Base-by-base conservation (phyloP, 106 monocot species). In the Dendrobium chrysotoxum region DNA sequence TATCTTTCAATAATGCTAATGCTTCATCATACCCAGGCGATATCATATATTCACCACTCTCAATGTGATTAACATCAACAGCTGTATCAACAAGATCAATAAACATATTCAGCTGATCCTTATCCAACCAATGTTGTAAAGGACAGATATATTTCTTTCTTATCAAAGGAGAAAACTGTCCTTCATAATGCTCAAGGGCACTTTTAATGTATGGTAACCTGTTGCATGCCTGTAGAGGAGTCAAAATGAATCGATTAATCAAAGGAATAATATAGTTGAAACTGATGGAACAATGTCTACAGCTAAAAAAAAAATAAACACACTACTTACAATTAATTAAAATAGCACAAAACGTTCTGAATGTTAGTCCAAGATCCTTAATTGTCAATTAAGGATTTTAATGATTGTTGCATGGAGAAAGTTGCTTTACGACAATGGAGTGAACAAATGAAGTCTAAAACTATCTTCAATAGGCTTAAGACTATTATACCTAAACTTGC, bases 41-140 rank as follows among this genome's bases (percentile, higher is more conserved):
- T 83, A 98, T 98, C 91, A 91, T 90, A 81, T 95, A 94, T 61
- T 98, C 95, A 7, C 95, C 95, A 80, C 93, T 95, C 68, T 98
- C 95, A 79, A 95, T 86, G 79, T 90, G 85, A 78, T 95, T 91
- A 53, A 95, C 86, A 55, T 98, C 98, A 77, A 95, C 72, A 82
- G 98, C 79, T 38, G 46, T 64, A 80, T 92, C 91, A 85, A 98
- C 95, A 78, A 98, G 88, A 82, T 75, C 79, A 88, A 86, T 83
- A 78, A 95, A 98, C 80, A 85, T 95, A 39, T 77, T 77, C 58
- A 98, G 61, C 15, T 78, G 81, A 58, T 95, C 84, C 53, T 92
- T 85, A 84, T 83, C 84, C 85, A 92, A 77, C 84, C 84, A 88
- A 76, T 47, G 42, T 44, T 90, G 81, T 45, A 95, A 78, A 35